Conservation (phyloP, 208 protist genomes). For the Trypanosoma melophagium region DNA sequence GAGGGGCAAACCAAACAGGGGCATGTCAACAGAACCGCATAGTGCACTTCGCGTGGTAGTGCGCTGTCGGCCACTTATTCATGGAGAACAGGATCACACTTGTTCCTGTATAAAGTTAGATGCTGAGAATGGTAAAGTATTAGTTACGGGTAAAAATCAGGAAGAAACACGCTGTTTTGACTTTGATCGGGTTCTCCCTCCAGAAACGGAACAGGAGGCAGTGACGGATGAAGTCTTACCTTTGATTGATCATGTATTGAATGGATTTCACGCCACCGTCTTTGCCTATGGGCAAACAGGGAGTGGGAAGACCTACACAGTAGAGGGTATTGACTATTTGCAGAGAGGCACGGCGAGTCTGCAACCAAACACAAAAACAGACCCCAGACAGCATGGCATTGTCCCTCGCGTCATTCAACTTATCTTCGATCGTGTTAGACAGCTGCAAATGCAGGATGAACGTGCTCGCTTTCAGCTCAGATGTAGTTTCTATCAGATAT, state of each 20-base stretch:
- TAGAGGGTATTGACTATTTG: slow-evolving; percentile 77
- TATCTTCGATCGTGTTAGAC: slow-evolving; percentile 68
- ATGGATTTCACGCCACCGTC: slow-evolving; percentile 84
- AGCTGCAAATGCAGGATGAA: slow-evolving; percentile 39
- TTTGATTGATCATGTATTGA: slow-evolving; percentile 81
- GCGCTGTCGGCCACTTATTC: slow-evolving; percentile 62
- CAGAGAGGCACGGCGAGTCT: slow-evolving; percentile 5
- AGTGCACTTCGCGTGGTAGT: slow-evolving; percentile 57
- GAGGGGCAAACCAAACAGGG: background rate
- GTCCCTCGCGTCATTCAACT: slow-evolving; percentile 78
- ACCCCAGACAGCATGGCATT: slow-evolving; percentile 62
- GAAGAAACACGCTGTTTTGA: slow-evolving; percentile 49
- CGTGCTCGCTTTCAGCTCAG: slow-evolving; percentile 60
- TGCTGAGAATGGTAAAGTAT: slow-evolving; percentile 20
- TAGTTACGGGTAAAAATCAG: slow-evolving; percentile 7
- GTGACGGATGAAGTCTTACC: slow-evolving; percentile 67
- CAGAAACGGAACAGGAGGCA: slow-evolving; percentile 49
- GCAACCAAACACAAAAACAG: background rate
- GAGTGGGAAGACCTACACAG: slow-evolving; percentile 91
- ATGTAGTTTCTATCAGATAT: slow-evolving; percentile 91
- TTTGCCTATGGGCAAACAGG: slow-evolving; percentile 92
- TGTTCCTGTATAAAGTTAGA: slow-evolving; percentile 43
- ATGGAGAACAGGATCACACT: slow-evolving; percentile 34
- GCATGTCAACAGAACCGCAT: background rate
- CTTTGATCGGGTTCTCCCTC: slow-evolving; percentile 76